Evolutionary conservation across 345 rosid genomes (phyloP).

Genomic region (Eucalyptus pauciflora): DNA sequence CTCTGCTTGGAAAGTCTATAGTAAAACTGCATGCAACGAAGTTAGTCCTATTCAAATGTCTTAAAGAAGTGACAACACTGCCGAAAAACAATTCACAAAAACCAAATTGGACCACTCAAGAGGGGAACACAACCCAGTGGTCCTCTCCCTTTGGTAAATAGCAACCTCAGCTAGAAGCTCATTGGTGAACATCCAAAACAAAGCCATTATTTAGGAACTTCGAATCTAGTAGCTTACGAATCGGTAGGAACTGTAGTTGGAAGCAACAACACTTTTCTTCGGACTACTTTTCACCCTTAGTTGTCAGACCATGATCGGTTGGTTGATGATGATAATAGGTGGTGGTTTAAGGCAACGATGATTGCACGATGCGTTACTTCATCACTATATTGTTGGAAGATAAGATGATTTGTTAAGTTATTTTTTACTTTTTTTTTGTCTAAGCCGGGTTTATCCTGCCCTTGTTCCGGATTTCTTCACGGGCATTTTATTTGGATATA

Average conservation of each 20-base stretch:
- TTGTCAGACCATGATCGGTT: not conserved
- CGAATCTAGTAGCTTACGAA: not conserved
- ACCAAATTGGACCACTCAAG: not conserved
- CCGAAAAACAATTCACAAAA: not conserved
- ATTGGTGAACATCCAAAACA: not conserved
- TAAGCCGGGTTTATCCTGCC: fast-evolving
- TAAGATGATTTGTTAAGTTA: not conserved
- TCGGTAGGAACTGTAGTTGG: not conserved
- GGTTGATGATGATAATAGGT: not conserved
- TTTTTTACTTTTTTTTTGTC: not conserved
- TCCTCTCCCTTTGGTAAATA: not conserved
- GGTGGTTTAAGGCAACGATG: not conserved
- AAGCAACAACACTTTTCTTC: not conserved
- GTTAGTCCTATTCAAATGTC: not conserved
- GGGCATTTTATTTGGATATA: not conserved
- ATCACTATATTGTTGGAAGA: not conserved
- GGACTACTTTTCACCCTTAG: not conserved
- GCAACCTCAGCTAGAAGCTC: not conserved
- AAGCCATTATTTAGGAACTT: not conserved
- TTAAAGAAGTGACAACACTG: not conserved
- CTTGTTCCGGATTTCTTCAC: fast-evolving
- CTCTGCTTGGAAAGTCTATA: not conserved
- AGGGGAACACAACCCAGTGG: not conserved
- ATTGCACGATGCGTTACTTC: not conserved
- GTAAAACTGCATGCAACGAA: not conserved